phyloP scores from a whole-genome alignment of 2,329 filamentous ascomycete genomes.

The Paracamarosporium sp. region DNA sequence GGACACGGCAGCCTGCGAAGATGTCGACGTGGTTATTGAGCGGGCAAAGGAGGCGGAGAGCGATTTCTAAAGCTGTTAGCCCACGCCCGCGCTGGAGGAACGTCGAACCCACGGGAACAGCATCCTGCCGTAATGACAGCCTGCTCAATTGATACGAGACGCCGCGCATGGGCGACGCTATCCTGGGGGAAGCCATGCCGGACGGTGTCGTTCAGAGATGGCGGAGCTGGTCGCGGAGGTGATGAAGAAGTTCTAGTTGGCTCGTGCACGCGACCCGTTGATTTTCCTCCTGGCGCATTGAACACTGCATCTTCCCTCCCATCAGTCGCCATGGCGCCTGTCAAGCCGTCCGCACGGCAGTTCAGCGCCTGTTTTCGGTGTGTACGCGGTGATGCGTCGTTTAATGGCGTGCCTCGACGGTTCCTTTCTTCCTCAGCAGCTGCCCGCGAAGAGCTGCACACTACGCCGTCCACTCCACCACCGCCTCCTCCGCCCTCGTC shows the following conservation, averaged over 20 bases:
- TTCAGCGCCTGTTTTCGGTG: constrained; percentile 44
- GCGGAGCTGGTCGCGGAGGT: constrained; percentile 40
- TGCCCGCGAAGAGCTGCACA: constrained; percentile 53
- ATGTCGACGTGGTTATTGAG: constrained; percentile 51
- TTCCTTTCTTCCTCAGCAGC: constrained; percentile 57
- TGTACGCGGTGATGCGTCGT: constrained; percentile 36
- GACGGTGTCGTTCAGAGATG: constrained; percentile 28
- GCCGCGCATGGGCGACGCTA: constrained; percentile 46
- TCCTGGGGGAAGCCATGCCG: constrained; percentile 50
- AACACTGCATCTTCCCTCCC: constrained; percentile 12
- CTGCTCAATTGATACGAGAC: constrained; percentile 37
- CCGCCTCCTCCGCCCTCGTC: constrained; percentile 27
- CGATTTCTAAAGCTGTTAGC: constrained; percentile 35
- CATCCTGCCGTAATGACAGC: constrained; percentile 36
- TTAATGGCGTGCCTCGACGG: constrained; percentile 43
- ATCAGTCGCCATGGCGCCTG: constrained; percentile 39
- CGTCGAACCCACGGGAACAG: constrained; percentile 54
- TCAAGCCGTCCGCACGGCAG: constrained; percentile 41
- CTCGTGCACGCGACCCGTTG: constrained; percentile 16
- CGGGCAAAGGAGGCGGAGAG: constrained; percentile 31
- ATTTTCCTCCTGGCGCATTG: constrained; percentile 26
- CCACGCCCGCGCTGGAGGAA: constrained; percentile 43
- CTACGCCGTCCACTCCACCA: constrained; percentile 25
- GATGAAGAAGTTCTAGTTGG: constrained; percentile 21
- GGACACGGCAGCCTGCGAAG: constrained; percentile 64